Conservation (phyloP, 2,329 filamentous ascomycete species). For the Colletotrichum liaoningense region DNA sequence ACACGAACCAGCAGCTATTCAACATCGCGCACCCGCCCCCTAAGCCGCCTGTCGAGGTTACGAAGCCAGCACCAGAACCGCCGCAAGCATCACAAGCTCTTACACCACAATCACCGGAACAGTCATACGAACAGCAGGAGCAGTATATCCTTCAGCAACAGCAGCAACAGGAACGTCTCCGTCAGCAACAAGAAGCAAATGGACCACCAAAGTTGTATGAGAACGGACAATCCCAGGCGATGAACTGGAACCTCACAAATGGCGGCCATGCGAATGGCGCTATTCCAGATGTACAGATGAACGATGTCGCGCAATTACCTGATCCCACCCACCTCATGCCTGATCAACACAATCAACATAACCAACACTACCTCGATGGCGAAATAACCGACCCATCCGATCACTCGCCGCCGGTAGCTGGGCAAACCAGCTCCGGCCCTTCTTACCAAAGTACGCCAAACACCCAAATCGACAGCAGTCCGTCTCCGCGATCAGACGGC, state of each 20-base stretch:
- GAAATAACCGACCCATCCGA: slow-evolving; percentile 49
- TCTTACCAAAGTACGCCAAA: slow-evolving; percentile 59
- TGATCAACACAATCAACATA: slow-evolving; percentile 25
- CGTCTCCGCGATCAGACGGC: slow-evolving; percentile 52
- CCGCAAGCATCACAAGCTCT: slow-evolving; percentile 43
- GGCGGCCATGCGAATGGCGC: neutral
- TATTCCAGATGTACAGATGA: slow-evolving; percentile 16
- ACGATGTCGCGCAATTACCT: neutral
- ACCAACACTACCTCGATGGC: slow-evolving; percentile 31
- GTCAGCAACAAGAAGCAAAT: slow-evolving; percentile 13
- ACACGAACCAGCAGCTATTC: slow-evolving; percentile 48
- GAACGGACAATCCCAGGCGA: neutral
- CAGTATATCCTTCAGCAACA: neutral
- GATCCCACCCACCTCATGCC: slow-evolving; percentile 30
- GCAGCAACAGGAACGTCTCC: slow-evolving; percentile 3
- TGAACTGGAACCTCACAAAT: neutral
- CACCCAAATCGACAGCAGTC: slow-evolving; percentile 54
- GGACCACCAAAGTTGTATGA: neutral
- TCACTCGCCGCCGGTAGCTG: slow-evolving; percentile 54
- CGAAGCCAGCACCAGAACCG: slow-evolving; percentile 35
- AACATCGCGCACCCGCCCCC: slow-evolving; percentile 41
- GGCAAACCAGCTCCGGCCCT: slow-evolving; percentile 51
- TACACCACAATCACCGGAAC: slow-evolving; percentile 35
- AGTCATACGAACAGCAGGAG: slow-evolving; percentile 6
- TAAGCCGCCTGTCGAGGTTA: slow-evolving; percentile 39